Evolutionary conservation across 163 green algal genomes (phyloP).

Genomic region (Botryococcus braunii): DNA sequence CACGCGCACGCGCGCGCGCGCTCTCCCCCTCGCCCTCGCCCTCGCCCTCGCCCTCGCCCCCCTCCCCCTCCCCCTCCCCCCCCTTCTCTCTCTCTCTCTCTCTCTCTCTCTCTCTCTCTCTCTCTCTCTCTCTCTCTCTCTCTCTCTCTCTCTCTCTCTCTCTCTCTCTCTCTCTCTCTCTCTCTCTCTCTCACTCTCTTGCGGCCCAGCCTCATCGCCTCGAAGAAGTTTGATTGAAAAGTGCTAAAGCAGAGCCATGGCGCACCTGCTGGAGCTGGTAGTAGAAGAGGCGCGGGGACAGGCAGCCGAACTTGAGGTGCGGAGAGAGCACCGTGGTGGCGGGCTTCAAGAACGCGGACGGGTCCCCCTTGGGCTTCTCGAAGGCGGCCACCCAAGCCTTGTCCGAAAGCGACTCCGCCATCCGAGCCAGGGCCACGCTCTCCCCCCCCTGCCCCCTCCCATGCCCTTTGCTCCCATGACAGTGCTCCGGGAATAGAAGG

Average conservation of each 20-base stretch:
- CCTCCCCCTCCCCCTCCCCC: too few relatives aligned
- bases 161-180: slow-evolving; percentile 2
- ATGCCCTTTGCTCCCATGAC: too few relatives aligned
- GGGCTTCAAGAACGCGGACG: slow-evolving; percentile 48
- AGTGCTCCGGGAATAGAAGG: too few relatives aligned
- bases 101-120: slow-evolving; percentile 4
- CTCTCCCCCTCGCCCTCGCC: too few relatives aligned
- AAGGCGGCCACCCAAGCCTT: slow-evolving; percentile 58
- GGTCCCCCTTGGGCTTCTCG: slow-evolving; percentile 71
- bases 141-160: slow-evolving; percentile 4
- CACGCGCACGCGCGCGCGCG: too few relatives aligned
- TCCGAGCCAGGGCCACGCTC: slow-evolving; percentile 51
- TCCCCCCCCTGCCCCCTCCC: slow-evolving; percentile 74
- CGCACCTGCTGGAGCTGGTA: slow-evolving; percentile 27
- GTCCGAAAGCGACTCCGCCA: slow-evolving; percentile 35
- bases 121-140: slow-evolving; percentile 4
- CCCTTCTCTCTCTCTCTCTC: too few relatives aligned
- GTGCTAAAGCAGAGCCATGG: neutral
- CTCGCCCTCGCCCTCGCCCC: too few relatives aligned
- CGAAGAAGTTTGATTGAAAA: neutral
- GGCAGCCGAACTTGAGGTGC: slow-evolving; percentile 88
- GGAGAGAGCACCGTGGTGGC: slow-evolving; percentile 85
- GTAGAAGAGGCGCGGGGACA: slow-evolving; percentile 69
- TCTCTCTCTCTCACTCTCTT: neutral
- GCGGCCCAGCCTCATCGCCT: too few relatives aligned